Conservation (phyloP, 345 rosid species). For the Rhodomyrtus tomentosa region DNA sequence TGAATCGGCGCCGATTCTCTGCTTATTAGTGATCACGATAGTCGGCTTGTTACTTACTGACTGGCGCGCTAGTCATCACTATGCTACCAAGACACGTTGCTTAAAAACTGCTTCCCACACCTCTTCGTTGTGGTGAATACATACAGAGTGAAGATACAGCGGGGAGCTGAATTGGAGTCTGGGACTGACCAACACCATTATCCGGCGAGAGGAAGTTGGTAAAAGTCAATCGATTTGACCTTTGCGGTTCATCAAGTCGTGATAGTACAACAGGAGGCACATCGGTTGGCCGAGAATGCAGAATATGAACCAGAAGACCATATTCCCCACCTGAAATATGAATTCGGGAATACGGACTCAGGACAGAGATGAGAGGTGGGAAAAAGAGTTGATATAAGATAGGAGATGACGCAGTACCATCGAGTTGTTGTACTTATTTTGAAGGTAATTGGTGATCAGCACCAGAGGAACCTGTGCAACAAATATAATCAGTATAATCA, state of each 20-base stretch:
- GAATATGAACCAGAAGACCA: slow-evolving; percentile 91
- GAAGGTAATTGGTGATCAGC: slow-evolving; percentile 63
- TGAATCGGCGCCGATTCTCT: neutral
- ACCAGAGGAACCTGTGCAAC: slow-evolving; percentile 75
- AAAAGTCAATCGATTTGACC: slow-evolving; percentile 11
- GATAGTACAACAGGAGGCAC: slow-evolving; percentile 89
- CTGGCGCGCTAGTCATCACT: neutral
- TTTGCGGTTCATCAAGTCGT: slow-evolving; percentile 86
- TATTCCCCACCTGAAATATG: slow-evolving; percentile 69
- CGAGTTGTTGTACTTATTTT: slow-evolving; percentile 55
- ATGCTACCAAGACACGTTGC: neutral
- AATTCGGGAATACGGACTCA: neutral
- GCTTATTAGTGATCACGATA: neutral
- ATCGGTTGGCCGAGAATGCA: slow-evolving; percentile 97
- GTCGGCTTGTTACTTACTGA: neutral
- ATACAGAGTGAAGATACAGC: neutral
- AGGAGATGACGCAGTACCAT: slow-evolving; percentile 39
- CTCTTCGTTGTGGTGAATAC: neutral
- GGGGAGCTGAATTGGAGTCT: neutral
- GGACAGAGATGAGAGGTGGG: neutral
- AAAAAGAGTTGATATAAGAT: neutral
- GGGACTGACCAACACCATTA: neutral
- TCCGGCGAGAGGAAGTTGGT: neutral
- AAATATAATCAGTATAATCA: neutral
- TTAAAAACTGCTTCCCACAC: neutral